phyloP scores from a whole-genome alignment of 2,329 filamentous ascomycete species.

The Fragosphaeria purpurea region DNA sequence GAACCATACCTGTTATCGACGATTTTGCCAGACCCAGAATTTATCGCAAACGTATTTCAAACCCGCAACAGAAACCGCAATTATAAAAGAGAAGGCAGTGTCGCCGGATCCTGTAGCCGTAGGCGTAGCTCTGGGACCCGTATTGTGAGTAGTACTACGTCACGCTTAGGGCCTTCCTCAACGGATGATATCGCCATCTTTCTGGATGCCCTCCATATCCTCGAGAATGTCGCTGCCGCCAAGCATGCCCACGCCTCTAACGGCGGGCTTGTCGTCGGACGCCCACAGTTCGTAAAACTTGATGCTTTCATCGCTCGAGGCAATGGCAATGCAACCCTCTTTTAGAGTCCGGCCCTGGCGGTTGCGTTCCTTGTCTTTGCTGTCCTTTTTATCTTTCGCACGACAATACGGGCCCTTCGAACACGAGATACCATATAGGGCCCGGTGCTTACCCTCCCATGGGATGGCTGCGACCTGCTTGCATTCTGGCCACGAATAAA shows the following conservation, averaged over 20 bases:
- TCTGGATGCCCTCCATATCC: conserved; percentile 67
- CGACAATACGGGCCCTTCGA: conserved; percentile 41
- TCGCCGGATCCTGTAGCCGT: too few relatives aligned
- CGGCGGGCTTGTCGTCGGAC: conserved; percentile 45
- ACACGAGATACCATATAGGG: conserved; percentile 81
- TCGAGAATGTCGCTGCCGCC: conserved; percentile 82
- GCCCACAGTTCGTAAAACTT: conserved; percentile 95
- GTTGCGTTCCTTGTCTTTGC: conserved; percentile 34
- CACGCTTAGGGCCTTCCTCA: too few relatives aligned
- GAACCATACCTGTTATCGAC: too few relatives aligned
- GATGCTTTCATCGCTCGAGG: conserved; percentile 82
- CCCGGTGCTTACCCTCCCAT: conserved; percentile 69
- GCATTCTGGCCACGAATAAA: conserved; percentile 92
- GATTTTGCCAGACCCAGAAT: too few relatives aligned
- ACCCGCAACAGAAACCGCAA: not conserved
- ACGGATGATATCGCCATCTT: conserved; percentile 61
- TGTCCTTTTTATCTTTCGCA: conserved; percentile 18
- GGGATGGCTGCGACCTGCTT: conserved; percentile 75
- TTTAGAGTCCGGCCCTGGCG: conserved; percentile 38
- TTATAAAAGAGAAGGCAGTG: not conserved
- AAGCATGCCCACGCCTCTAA: conserved; percentile 49
- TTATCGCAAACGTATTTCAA: too few relatives aligned
- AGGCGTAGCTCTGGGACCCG: too few relatives aligned
- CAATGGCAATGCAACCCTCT: conserved; percentile 82
- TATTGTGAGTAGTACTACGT: too few relatives aligned